A percentile compares a stretch with the other conserved stretches of the same genome.
phyloP scores from a whole-genome alignment of 352 stramenopile genomes.

The Globisporangium apiculatum region DNA sequence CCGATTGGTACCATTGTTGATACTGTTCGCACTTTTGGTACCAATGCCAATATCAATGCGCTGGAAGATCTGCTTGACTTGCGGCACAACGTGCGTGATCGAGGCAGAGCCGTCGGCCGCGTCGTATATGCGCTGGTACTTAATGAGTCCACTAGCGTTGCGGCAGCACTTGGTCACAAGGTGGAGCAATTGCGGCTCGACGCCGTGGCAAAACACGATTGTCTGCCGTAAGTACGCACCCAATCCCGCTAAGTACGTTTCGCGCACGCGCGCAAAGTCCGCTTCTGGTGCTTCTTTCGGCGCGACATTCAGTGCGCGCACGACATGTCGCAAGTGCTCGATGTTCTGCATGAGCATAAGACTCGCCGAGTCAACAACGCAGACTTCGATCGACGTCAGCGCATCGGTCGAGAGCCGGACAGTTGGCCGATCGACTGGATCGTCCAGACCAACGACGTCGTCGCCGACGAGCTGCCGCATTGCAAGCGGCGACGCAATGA shows the following conservation, averaged over 20 bases:
- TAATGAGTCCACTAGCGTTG: constrained; percentile 45
- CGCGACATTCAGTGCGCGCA: constrained; percentile 55
- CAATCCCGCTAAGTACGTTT: constrained; percentile 69
- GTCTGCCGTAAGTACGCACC: constrained; percentile 69
- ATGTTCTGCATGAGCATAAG: constrained; percentile 80
- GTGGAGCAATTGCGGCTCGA: constrained; percentile 68
- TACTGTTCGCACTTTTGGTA: background rate
- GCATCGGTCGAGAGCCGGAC: constrained; percentile 61
- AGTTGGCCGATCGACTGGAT: constrained; percentile 11
- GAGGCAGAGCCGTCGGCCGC: constrained; percentile 31
- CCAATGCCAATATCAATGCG: constrained; percentile 39
- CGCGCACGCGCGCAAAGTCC: constrained; percentile 65
- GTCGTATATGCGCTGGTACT: constrained; percentile 55
- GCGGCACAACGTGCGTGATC: constrained; percentile 59
- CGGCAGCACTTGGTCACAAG: constrained; percentile 50
- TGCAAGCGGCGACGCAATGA: constrained; percentile 62
- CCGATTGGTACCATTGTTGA: too few relatives aligned
- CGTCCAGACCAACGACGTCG: constrained; percentile 41
- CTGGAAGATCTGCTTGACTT: constrained; percentile 80
- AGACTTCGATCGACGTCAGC: constrained; percentile 73
- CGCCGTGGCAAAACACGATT: constrained; percentile 54
- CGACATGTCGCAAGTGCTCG: constrained; percentile 58
- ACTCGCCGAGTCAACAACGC: constrained; percentile 73
- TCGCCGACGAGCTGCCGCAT: constrained; percentile 69
- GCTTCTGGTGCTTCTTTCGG: constrained; percentile 63